Evolutionary conservation across 2,329 filamentous ascomycete species (phyloP), one percentile per base, ranked within the genome.

Genomic region (Clonostachys chloroleuca): DNA sequence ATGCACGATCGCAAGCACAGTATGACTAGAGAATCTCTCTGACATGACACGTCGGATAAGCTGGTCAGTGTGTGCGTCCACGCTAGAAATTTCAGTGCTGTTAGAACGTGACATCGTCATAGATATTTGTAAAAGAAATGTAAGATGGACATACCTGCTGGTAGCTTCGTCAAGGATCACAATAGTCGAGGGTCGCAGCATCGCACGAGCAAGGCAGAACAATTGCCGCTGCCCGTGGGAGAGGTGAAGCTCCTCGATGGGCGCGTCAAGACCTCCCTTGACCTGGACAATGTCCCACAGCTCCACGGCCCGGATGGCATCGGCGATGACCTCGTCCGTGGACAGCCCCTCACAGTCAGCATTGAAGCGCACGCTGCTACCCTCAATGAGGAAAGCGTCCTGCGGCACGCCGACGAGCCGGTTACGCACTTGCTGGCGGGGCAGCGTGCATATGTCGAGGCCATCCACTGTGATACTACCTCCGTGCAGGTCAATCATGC

Each of bases 171-270:
- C 64, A 3, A 68, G 46, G 7, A 72, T 56, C 1, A 71, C 51
- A 6, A 69, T 53, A 41, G 57, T 65, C 10, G 61, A 59, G 46
- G 56, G 56, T 16, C 59, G 53, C 44, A 72, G 53, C n/a, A 75
- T 52, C 0, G 70, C 66, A 12, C 73, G 60, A 0, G 68, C 73
- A 13, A 77, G 58, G 12, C 62, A 65, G 43, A 76, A 65, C 2
- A 76, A 56, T 54, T 80, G 76, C 41, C 62, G 59, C 51, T 80
- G 69, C 2, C 76, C 75, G 42, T 73, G 67, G 0, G 70, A 75
- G 13, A 73, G 56, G 5, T 58, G 51, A 2, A 65, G 51, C 3
- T 56, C 51, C 8, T 57, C 52, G 16, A 74, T 64, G 0, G 58
- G 52, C 2, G 50, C 54, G 12, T 66, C 60, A 3, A 76, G 58